Conservation (phyloP, 2,329 filamentous ascomycete species). For the Colletotrichum plurivorum region DNA sequence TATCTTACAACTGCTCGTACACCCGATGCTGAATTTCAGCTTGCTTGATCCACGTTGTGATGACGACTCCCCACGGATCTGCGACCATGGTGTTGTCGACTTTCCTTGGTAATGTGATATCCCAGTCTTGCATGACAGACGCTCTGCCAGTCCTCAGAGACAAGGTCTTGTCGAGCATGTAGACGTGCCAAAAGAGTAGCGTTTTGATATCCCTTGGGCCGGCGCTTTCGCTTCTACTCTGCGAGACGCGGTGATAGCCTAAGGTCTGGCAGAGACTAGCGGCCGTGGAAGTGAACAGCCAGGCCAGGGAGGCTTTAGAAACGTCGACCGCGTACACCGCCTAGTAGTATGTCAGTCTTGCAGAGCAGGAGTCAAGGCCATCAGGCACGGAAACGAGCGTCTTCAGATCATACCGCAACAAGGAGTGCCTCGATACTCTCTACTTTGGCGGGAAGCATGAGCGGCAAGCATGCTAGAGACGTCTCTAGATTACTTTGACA, state of each 20-base stretch:
- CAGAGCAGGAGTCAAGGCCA: not conserved
- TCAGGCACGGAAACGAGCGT: not conserved
- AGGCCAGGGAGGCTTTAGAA: conserved; percentile 74
- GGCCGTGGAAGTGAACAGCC: conserved; percentile 72
- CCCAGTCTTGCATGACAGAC: conserved; percentile 69
- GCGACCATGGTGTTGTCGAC: conserved; percentile 48
- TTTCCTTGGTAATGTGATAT: conserved; percentile 66
- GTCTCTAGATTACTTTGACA: conserved; percentile 66
- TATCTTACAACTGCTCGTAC: conserved; percentile 65
- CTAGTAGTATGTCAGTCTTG: conserved; percentile 51
- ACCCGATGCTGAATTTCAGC: conserved; percentile 71
- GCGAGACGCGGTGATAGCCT: conserved; percentile 68
- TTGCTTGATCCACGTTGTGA: conserved; percentile 68
- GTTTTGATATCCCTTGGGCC: conserved; percentile 52
- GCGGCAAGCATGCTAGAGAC: conserved; percentile 64
- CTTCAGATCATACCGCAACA: conserved; percentile 64
- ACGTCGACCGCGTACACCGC: conserved; percentile 74
- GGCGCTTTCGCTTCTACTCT: conserved; percentile 50
- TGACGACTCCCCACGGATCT: conserved; percentile 62
- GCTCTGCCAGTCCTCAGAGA: conserved; percentile 69
- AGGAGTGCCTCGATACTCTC: conserved; percentile 71
- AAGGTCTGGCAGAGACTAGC: conserved; percentile 73
- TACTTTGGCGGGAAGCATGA: conserved; percentile 68
- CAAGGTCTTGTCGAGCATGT: conserved; percentile 69
- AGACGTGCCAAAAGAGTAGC: conserved; percentile 66